Evolutionary conservation across 108 stramenopile species (phyloP), one percentile per base, ranked within the genome.

Genomic region (Hondaea fermentalgiana): DNA sequence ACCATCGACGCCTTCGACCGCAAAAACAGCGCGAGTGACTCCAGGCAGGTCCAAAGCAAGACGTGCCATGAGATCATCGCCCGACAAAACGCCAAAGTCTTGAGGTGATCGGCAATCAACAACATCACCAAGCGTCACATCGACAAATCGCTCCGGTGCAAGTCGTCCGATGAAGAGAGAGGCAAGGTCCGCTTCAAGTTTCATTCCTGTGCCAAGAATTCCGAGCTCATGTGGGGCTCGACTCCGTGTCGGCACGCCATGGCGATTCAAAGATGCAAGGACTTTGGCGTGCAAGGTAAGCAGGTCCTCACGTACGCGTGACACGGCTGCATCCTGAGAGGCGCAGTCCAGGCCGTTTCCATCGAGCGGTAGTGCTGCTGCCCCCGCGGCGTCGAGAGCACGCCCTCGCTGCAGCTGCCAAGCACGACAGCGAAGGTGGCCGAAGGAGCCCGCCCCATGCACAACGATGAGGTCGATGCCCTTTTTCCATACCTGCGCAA

Each of bases 381-480:
- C 64, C 25, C 25, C 64, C n/a, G 19, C 76, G 5, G 4, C 45
- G 6, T 69, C 14, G 14, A n/a, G 35, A 14, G 25, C 35, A 42
- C 64, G 64, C 35, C 76, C 76, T 0, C n/a, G 45, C n/a, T 83
- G 76, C 45, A 83, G 49, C 51, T 47, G 49, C 76, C 76, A 83
- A 6, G 49, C 51, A 12, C 51, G 45, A 23, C 49, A 47, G n/a
- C 45, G 49, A 8, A 83, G 28, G 76, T 83, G 76, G 17, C 76
- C 76, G 51, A 83, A 83, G 25, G 76, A 83, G 23, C 76, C 76
- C 28, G 76, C 76, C n/a, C 76, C 76, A 45, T 83, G 76, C 10
- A 83, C 76, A 12, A 83, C 45, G 45, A 83, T 83, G 49, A 83
- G 49, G 23, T 83, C 23, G 3, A 12, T 6, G 6, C 76, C 51